Evolutionary conservation across 2,329 filamentous ascomycete genomes (phyloP).

Genomic region (Bipolaris cookei): DNA sequence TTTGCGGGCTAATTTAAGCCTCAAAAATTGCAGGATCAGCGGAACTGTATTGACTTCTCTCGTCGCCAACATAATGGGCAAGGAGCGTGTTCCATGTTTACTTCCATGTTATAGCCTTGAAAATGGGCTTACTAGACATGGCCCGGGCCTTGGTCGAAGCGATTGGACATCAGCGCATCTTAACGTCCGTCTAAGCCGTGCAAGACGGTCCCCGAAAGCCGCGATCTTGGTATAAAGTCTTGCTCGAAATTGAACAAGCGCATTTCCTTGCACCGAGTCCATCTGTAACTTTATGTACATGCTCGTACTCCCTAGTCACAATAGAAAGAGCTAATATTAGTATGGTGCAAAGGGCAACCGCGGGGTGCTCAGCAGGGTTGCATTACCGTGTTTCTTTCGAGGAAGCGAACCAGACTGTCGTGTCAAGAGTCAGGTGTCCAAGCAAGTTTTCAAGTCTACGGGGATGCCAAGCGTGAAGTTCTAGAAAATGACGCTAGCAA

Average conservation of each 20-base stretch:
- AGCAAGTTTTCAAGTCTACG: not conserved
- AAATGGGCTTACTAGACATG: not conserved
- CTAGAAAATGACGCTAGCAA: constrained; percentile 1
- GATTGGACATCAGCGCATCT: not conserved
- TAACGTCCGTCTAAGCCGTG: not conserved
- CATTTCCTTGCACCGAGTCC: not conserved
- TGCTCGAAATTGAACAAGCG: not conserved
- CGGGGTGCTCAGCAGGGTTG: not conserved
- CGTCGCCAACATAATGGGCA: not conserved
- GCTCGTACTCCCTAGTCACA: not conserved
- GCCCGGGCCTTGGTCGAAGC: not conserved
- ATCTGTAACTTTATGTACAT: not conserved
- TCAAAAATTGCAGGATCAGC: not conserved
- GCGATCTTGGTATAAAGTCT: not conserved
- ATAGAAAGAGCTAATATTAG: not conserved
- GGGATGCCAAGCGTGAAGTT: constrained; percentile 1
- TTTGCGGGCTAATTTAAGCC: not conserved
- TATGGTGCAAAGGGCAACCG: not conserved
- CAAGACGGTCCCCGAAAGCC: not conserved
- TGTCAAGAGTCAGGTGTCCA: not conserved
- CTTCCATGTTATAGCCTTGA: not conserved
- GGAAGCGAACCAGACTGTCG: not conserved
- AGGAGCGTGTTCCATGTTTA: not conserved
- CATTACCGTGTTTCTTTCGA: not conserved
- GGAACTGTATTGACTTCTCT: no score